Conservation (phyloP, 2,329 filamentous ascomycete genomes). For the Fusarium albosuccineum region DNA sequence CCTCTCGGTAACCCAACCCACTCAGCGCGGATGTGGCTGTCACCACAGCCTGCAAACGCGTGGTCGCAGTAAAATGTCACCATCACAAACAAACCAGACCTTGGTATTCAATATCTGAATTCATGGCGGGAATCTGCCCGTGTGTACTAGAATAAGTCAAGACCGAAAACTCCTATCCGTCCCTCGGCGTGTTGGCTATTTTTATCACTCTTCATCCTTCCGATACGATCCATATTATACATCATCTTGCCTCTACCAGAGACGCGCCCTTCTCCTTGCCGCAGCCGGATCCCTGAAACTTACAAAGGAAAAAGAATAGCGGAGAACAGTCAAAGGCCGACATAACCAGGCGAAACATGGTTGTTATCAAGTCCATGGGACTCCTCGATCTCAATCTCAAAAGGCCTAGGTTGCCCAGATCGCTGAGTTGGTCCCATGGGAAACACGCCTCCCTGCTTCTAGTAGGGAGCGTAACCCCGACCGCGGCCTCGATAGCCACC, state of each 20-base stretch:
- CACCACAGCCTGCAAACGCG: neutral
- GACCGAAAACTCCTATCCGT: slow-evolving; percentile 44
- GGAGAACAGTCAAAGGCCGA: slow-evolving; percentile 19
- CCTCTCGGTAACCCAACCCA: slow-evolving; percentile 1
- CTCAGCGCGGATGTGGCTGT: neutral
- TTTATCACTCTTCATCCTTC: slow-evolving; percentile 24
- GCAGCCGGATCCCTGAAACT: slow-evolving; percentile 19
- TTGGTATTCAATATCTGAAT: neutral
- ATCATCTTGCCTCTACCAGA: slow-evolving; percentile 27
- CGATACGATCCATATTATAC: slow-evolving; percentile 37
- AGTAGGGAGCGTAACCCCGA: slow-evolving; percentile 76
- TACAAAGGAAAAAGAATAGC: slow-evolving; percentile 7
- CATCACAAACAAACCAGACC: neutral
- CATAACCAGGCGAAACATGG: slow-evolving; percentile 21
- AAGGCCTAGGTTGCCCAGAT: slow-evolving; percentile 36
- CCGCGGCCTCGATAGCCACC: slow-evolving; percentile 76
- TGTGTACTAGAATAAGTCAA: slow-evolving; percentile 28
- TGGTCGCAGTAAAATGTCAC: neutral
- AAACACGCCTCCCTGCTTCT: slow-evolving; percentile 54
- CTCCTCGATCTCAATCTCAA: slow-evolving; percentile 46
- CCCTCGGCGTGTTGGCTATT: slow-evolving; percentile 30
- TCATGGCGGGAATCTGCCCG: slow-evolving; percentile 8
- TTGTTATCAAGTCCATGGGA: slow-evolving; percentile 32
- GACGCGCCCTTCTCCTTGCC: slow-evolving; percentile 40
- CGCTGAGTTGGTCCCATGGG: slow-evolving; percentile 33